Evolutionary conservation across 2,329 filamentous ascomycete species (phyloP).

Genomic region (Uncinocarpus reesii): DNA sequence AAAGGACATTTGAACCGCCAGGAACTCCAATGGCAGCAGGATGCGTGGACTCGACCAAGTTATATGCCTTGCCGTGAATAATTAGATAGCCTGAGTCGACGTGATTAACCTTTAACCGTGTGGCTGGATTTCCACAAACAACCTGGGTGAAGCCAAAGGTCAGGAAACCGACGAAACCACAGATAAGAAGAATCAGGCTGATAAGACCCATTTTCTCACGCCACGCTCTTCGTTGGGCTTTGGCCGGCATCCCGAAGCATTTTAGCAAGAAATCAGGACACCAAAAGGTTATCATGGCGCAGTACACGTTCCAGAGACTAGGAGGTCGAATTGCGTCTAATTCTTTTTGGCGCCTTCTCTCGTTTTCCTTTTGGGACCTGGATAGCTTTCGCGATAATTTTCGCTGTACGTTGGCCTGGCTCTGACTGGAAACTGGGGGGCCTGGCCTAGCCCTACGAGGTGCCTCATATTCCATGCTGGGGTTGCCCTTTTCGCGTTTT

Average conservation of each 20-base stretch:
- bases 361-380: slow-evolving; percentile 46
- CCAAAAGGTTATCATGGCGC: slow-evolving; percentile 89
- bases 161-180: slow-evolving; percentile 80
- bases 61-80: slow-evolving; percentile 84
- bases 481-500: slow-evolving; percentile 15
- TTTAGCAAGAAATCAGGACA: slow-evolving; percentile 71
- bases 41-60: slow-evolving; percentile 66
- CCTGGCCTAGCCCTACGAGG: background rate
- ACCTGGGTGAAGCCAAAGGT: slow-evolving; percentile 91
- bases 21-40: slow-evolving; percentile 71
- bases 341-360: slow-evolving; percentile 49
- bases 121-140: slow-evolving; percentile 65
- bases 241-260: slow-evolving; percentile 76
- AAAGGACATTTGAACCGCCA: slow-evolving; percentile 66
- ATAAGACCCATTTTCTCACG: slow-evolving; percentile 95
- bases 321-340: slow-evolving; percentile 61
- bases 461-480: slow-evolving; percentile 7
- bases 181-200: slow-evolving; percentile 82
- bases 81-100: slow-evolving; percentile 83
- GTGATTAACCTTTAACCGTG: slow-evolving; percentile 70
- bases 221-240: slow-evolving; percentile 85
- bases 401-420: slow-evolving; percentile 36
- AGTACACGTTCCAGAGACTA: slow-evolving; percentile 92
- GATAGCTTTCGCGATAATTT: slow-evolving; percentile 56
- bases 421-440: slow-evolving; percentile 14